These are phyloP conservation scores for Coemansia sp. DNA, from an alignment of 192 early-diverging fungal genomes.

Conservation along the genomic window DNA sequence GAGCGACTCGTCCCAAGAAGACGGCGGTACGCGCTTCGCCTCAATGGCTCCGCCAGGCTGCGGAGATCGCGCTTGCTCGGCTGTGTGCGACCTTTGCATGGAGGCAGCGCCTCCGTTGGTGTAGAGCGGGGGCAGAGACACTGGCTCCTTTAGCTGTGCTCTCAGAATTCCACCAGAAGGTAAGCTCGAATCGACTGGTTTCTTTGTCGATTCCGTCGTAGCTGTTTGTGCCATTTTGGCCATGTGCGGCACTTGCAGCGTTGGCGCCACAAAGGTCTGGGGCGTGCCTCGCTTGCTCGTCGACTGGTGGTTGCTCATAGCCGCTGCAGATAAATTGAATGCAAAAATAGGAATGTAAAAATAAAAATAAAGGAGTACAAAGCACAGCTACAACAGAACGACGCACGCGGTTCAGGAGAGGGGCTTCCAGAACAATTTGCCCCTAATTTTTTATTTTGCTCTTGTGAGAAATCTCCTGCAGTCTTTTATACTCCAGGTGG, in stretches of 20 bases:
- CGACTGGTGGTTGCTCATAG: neutral
- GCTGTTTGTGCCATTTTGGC: conserved; percentile 13
- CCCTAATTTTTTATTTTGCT: no score
- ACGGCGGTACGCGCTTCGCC: conserved; percentile 14
- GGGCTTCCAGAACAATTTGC: no score
- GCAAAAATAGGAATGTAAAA: neutral
- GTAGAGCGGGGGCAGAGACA: neutral
- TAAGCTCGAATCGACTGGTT: neutral
- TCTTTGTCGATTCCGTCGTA: conserved; percentile 6
- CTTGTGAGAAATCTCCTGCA: no score
- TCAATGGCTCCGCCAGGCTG: conserved; percentile 1
- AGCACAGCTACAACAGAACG: neutral
- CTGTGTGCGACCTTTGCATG: conserved; percentile 34
- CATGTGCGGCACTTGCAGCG: conserved; percentile 32
- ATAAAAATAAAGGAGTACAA: neutral
- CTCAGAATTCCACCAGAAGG: conserved; percentile 23
- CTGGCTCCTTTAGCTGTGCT: conserved; percentile 19
- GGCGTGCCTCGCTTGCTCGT: conserved; percentile 18
- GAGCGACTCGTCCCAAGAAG: conserved; percentile 37
- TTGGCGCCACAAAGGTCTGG: conserved; percentile 15
- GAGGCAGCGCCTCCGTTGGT: conserved; percentile 12
- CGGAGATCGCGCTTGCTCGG: conserved; percentile 23
- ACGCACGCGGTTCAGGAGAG: neutral
- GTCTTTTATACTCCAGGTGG: no score
- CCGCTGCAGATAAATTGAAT: neutral